A percentile compares a stretch with the other conserved stretches of the same genome.
Conservation (phyloP, 164 flowering plant species). For the Tetracentron sinense region DNA sequence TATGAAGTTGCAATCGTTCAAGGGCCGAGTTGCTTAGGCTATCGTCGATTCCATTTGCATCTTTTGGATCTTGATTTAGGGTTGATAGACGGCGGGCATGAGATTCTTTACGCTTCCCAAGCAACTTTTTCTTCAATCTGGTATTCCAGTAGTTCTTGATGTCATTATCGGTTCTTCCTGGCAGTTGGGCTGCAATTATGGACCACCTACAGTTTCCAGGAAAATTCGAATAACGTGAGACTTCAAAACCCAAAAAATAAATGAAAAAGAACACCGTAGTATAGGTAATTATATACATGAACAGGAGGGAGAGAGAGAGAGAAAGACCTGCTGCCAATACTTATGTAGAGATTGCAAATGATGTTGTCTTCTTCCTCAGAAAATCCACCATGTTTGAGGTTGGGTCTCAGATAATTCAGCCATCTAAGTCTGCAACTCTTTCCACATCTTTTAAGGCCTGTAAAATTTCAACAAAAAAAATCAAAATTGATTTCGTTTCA, state of each 20-base stretch:
- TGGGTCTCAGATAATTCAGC: constrained; percentile 84
- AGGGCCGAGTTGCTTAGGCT: constrained; percentile 59
- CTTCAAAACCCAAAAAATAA: not conserved
- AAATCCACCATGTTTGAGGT: constrained; percentile 89
- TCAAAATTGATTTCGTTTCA: no score
- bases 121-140: constrained; percentile 78
- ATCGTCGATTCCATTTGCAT: constrained; percentile 21
- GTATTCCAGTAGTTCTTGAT: constrained; percentile 99
- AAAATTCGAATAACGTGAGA: not conserved
- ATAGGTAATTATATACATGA: no score
- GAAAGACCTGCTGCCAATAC: constrained; percentile 81
- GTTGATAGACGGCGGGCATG: constrained; percentile 21
- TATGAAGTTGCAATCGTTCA: constrained; percentile 83
- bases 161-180: constrained; percentile 96
- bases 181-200: constrained; percentile 90
- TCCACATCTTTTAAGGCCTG: constrained; percentile 83
- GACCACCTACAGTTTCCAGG: constrained; percentile 72
- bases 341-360: constrained; percentile 76
- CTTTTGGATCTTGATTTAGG: constrained; percentile 21
- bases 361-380: constrained; percentile 87
- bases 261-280: not conserved
- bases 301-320: constrained; percentile 25
- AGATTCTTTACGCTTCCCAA: constrained; percentile 66
- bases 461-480: not conserved
- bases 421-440: constrained; percentile 88